Base-by-base conservation (phyloP, 768 basidiomycete genomes). In the Naematelia aurantialba region DNA sequence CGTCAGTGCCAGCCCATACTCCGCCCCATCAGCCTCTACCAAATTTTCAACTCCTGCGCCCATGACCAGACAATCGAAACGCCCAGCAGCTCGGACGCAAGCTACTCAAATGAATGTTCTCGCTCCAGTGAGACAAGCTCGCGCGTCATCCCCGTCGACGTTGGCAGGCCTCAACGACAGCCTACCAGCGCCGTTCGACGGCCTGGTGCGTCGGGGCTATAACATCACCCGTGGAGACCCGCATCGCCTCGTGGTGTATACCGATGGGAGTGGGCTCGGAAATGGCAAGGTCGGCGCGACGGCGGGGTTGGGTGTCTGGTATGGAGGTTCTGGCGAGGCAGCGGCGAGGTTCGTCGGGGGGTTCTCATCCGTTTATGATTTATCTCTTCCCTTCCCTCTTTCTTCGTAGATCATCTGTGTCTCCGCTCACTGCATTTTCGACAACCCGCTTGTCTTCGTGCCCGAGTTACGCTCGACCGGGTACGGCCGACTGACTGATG, bases 241-340 rank as follows among this genome's bases (percentile, higher is more conserved):
- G 2, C 45, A 62, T 49, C 59, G 62, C 26, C 54, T 77, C 22
- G 67, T 87, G 12, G 91, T 91, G 0, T 94, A 89, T 67, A 86
- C 83, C 19, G 93, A 97, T 75, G 93, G 93, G 11, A 87, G 91
- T 4, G 91, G 90, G 63, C 84, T 83, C 68, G 84, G 86, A 1
- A 97, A 97, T 70, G 93, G 93, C 0, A 78, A 85, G 69, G 27
- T 26, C 2, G 84, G 82, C 0, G 82, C 88, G 0, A 63, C 83
- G 44, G 93, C 90, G 0, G 93, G 93, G 1, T 78, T 91, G 45
- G 93, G 93, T 0, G 89, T 97, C 0, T 97, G 86, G 85, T 97
- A 89, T 89, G 89, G 87, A 0, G 76, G n/a, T 4, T 21, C 45
- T 12, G 69, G 74, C 4, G 61, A 71, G 24, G 76, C 74, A 2